Evolutionary conservation across 164 flowering plant genomes (phyloP).

Genomic region (Malania oleifera): DNA sequence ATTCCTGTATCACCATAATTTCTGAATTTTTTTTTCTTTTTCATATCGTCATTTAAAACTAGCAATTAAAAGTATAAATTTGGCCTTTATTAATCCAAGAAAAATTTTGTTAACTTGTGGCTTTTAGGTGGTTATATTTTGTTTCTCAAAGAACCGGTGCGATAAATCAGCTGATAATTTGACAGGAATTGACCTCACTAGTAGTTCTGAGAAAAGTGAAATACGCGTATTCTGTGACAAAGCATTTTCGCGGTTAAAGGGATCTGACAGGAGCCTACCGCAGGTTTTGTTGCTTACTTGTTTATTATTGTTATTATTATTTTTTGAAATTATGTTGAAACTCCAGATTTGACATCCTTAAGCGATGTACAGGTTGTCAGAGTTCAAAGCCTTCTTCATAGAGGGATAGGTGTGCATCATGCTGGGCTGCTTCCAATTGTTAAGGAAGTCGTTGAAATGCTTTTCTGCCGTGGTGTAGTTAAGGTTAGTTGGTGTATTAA

Average conservation of each 20-base stretch:
- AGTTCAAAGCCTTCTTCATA: slow-evolving; percentile 76
- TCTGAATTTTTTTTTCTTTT: not conserved
- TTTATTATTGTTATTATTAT: not conserved
- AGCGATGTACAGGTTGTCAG: slow-evolving; percentile 58
- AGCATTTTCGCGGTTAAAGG: slow-evolving; percentile 96
- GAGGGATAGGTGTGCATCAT: slow-evolving; percentile 98
- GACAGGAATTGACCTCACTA: slow-evolving; percentile 73
- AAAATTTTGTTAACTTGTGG: slow-evolving; percentile 15
- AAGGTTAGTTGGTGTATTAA: slow-evolving; percentile 46
- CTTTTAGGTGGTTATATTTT: slow-evolving; percentile 84
- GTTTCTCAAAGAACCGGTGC: slow-evolving; percentile 97
- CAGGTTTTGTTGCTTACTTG: slow-evolving; percentile 49
- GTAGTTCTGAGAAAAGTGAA: slow-evolving; percentile 89
- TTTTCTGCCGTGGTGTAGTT: slow-evolving; percentile 91
- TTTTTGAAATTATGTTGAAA: slow-evolving; percentile 8
- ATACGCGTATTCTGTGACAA: slow-evolving; percentile 94
- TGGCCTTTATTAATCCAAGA: not conserved
- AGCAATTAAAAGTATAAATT: not conserved
- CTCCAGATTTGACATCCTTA: slow-evolving; percentile 3
- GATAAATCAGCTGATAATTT: slow-evolving; percentile 90
- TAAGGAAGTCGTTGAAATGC: slow-evolving; percentile 99
- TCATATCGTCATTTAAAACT: not conserved
- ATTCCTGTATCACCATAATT: not conserved
- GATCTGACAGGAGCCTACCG: slow-evolving; percentile 93
- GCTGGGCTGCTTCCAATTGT: slow-evolving; percentile 99